Evolutionary conservation across 1,284 basidiomycete species (phyloP), one percentile per base, ranked within the genome.

Genomic region (Sutorius eximius): DNA sequence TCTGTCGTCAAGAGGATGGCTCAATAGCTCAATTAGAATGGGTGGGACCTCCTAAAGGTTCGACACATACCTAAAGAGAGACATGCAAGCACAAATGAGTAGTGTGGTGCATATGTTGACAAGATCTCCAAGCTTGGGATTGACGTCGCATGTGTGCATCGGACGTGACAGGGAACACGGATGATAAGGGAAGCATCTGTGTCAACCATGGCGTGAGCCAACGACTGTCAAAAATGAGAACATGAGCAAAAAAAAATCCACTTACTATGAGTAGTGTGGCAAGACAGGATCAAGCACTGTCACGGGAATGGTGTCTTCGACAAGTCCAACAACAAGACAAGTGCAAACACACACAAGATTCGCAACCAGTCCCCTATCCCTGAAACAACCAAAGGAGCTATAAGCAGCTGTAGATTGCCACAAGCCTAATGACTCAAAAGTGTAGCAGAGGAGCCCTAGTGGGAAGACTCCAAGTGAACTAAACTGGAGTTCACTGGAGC

Each of bases 71-170:
- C 81, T 75, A 38, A 83, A 75, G 15, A 90, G 69, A 30, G 78
- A 75, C 2, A 72, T 71, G 42, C 81, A 80, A 7, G 81, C 77
- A 49, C 81, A 77, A 32, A 89, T 70, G 30, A 89, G 75, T 81
- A 90, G 85, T 43, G 81, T 78, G 1, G 83, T 78, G 58, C 86
- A 87, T 32, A 90, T 73, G 59, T 89, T 84, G 46, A 89, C 62
- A 24, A 90, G 73, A 58, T 78, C 78, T 27, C 89, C 85, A 1
- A 89, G 71, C 67, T 86, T 89, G 12, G 80, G 79, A 61, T 85
- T 85, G 18, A 59, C 59, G 46, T 80, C 75, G 40, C 81, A 79
- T 49, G 81, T 77, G 59, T 83, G 73, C 70, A 77, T 75, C 1
- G 81, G 78, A 22, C 78, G 75, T 49, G 85, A 82, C 69, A 12